Evolutionary conservation across 2,329 filamentous ascomycete genomes (phyloP).

Genomic region (Aspergillus flavus): DNA sequence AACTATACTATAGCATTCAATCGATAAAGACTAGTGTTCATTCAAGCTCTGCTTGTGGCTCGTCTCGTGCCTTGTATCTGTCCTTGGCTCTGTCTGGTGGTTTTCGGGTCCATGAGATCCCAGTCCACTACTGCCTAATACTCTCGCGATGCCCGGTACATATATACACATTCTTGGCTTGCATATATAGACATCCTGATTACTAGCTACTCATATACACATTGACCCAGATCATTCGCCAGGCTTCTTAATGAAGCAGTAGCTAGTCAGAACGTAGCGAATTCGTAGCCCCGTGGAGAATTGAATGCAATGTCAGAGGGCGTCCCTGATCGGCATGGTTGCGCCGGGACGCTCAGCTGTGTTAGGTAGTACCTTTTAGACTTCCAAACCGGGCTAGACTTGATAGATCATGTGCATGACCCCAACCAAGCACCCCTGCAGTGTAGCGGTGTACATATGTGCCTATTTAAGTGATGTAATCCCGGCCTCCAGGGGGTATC

Average conservation of each 20-base stretch:
- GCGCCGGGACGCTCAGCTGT: not conserved
- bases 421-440: not conserved
- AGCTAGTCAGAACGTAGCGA: not conserved
- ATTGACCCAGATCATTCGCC: not conserved
- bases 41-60: constrained; percentile 2
- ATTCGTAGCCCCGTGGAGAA: not conserved
- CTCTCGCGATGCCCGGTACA: not conserved
- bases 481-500: not conserved
- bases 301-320: not conserved
- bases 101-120: not conserved
- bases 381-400: not conserved
- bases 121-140: not conserved
- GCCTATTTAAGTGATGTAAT: not conserved
- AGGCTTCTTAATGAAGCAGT: not conserved
- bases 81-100: not conserved
- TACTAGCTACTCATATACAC: not conserved
- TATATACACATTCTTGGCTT: not conserved
- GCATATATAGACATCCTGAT: not conserved
- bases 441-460: constrained; percentile 2
- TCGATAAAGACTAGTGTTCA: constrained; percentile 27
- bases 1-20: constrained; percentile 37
- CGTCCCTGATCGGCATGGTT: not conserved
- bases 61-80: not conserved
- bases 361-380: not conserved
- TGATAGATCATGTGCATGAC: constrained; percentile 1